These are phyloP conservation scores for Alternaria hordeiaustralica DNA, from an alignment of 2,329 filamentous ascomycete species.

Conservation along the genomic window DNA sequence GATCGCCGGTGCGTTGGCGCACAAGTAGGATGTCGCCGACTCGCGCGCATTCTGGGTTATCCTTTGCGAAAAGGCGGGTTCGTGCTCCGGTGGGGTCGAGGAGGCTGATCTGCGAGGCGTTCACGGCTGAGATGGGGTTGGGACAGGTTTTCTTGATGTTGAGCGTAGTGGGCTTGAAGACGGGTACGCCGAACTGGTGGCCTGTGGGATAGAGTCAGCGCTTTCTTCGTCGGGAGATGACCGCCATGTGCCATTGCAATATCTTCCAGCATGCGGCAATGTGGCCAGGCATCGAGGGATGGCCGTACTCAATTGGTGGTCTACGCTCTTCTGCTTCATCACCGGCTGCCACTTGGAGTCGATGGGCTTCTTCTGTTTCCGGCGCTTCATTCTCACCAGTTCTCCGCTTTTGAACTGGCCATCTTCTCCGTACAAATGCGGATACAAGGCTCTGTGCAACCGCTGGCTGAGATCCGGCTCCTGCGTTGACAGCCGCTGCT, in stretches of 20 bases:
- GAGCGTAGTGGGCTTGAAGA: slow-evolving; percentile 59
- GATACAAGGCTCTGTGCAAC: slow-evolving; percentile 30
- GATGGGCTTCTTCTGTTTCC: slow-evolving; percentile 14
- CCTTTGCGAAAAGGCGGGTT: slow-evolving; percentile 77
- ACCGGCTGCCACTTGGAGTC: slow-evolving; percentile 16
- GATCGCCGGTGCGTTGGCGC: slow-evolving; percentile 82
- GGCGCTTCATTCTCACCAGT: not conserved
- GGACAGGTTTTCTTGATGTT: slow-evolving; percentile 64
- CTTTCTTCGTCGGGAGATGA: not conserved
- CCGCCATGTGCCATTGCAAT: not conserved
- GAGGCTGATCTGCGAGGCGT: slow-evolving; percentile 69
- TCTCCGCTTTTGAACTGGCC: not conserved
- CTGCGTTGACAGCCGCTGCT: slow-evolving; percentile 6
- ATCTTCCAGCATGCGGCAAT: not conserved
- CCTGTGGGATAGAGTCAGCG: slow-evolving; percentile 15
- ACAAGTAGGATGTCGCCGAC: slow-evolving; percentile 92
- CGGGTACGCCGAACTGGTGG: slow-evolving; percentile 54
- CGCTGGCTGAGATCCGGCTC: slow-evolving; percentile 20
- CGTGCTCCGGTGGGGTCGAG: slow-evolving; percentile 88
- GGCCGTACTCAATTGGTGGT: slow-evolving; percentile 17
- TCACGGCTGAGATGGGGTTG: slow-evolving; percentile 72
- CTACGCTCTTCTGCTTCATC: slow-evolving; percentile 19
- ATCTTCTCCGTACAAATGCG: slow-evolving; percentile 8
- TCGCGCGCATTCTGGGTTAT: slow-evolving; percentile 79
- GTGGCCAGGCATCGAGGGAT: not conserved